These are phyloP conservation scores for Scheffersomyces titani DNA, from an alignment of 1,139 yeast genomes.

Conservation along the genomic window DNA sequence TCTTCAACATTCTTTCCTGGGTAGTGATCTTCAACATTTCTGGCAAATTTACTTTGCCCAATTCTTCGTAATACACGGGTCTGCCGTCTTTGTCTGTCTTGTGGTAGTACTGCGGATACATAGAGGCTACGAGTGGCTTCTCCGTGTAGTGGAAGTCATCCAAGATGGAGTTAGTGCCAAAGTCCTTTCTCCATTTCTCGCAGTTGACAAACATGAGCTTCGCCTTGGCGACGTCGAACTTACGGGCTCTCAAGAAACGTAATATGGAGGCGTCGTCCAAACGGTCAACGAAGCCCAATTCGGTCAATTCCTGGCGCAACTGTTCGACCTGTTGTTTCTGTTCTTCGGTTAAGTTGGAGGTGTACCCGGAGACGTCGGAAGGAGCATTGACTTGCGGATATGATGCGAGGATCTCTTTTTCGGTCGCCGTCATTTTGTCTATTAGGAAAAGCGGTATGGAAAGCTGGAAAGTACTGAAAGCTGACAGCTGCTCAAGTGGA, in stretches of 20 bases:
- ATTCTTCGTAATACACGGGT: constrained; percentile 91
- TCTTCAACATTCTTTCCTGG: constrained; percentile 94
- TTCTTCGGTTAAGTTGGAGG: constrained; percentile 73
- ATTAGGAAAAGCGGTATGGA: neutral
- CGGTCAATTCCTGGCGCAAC: constrained; percentile 58
- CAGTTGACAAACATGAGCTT: constrained; percentile 81
- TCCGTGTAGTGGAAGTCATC: constrained; percentile 87
- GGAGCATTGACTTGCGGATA: constrained; percentile 73
- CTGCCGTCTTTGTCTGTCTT: constrained; percentile 97
- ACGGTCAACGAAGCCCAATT: constrained; percentile 69
- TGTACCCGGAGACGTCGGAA: constrained; percentile 67
- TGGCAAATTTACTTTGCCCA: constrained; percentile 84
- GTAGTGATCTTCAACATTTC: constrained; percentile 94
- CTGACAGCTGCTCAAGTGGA: neutral
- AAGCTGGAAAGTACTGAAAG: neutral
- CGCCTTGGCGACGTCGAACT: constrained; percentile 81
- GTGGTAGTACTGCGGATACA: constrained; percentile 96
- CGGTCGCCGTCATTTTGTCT: constrained; percentile 12
- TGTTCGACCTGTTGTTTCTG: constrained; percentile 63
- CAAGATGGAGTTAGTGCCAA: constrained; percentile 83
- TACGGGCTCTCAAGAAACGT: constrained; percentile 92
- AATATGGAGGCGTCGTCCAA: constrained; percentile 87
- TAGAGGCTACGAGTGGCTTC: constrained; percentile 84
- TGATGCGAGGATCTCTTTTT: constrained; percentile 37
- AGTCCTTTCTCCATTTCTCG: constrained; percentile 89